phyloP scores from a whole-genome alignment of 1,284 basidiomycete species.

The Somion occarium region DNA sequence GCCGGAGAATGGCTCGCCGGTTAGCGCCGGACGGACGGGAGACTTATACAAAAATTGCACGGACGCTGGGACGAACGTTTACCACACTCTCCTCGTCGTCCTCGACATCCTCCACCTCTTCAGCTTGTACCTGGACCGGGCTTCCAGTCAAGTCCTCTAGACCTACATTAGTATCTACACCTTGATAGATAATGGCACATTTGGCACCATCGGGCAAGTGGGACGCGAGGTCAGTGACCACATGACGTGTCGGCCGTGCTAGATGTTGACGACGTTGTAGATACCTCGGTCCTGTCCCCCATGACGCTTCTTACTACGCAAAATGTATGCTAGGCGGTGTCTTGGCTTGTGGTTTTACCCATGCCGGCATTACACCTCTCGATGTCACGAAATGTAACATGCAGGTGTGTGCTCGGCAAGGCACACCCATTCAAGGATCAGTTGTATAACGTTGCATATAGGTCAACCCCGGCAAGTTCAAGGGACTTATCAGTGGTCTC shows the following conservation, averaged over 20 bases:
- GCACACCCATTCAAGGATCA: conserved; percentile 11
- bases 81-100: not conserved
- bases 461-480: conserved; percentile 77
- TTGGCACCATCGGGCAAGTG: conserved; percentile 47
- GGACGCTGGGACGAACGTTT: not conserved
- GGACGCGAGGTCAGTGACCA: conserved; percentile 56
- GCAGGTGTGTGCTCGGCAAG: conserved; percentile 66
- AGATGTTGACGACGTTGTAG: conserved; percentile 29
- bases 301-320: conserved; percentile 68
- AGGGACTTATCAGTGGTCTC: conserved; percentile 72
- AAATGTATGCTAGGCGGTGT: conserved; percentile 88
- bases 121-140: conserved; percentile 1
- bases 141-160: not conserved
- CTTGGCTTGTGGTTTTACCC: conserved; percentile 90
- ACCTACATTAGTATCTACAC: not conserved
- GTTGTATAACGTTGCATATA: conserved; percentile 24
- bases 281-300: conserved; percentile 66
- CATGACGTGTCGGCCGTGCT: conserved; percentile 8
- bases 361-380: conserved; percentile 90
- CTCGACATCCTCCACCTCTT: conserved; percentile 2
- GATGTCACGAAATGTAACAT: conserved; percentile 98
- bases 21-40: not conserved
- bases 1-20: not conserved
- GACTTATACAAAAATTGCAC: conserved; percentile 1
- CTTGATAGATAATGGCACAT: not conserved